Evolutionary conservation across 2,329 filamentous ascomycete species (phyloP).

Genomic region (Arthrobotrys entomopaga): DNA sequence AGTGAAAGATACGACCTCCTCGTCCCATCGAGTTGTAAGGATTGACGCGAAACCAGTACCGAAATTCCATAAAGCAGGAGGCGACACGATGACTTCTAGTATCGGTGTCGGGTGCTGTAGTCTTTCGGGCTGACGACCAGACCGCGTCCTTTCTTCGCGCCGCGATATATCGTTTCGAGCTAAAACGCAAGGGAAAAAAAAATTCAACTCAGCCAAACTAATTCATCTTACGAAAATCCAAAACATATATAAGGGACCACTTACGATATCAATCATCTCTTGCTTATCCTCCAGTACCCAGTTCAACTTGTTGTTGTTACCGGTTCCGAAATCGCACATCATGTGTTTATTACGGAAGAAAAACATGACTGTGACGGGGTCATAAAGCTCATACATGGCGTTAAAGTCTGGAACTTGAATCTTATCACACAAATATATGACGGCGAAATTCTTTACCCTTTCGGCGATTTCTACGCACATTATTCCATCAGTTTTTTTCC

Average conservation of each 20-base stretch:
- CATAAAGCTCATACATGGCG: conserved; percentile 85
- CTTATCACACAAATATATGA: conserved; percentile 93
- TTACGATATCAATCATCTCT: conserved; percentile 88
- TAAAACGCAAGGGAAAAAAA: too few relatives aligned
- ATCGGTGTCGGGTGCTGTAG: conserved; percentile 61
- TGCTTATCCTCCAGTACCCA: conserved; percentile 98
- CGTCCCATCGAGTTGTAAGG: too few relatives aligned
- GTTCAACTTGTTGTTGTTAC: conserved; percentile 98
- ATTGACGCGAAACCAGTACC: too few relatives aligned
- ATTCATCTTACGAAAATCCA: not conserved
- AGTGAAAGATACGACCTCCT: too few relatives aligned
- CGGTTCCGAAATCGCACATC: conserved; percentile 97
- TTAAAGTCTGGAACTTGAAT: conserved; percentile 93
- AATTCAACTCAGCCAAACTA: conserved; percentile 20
- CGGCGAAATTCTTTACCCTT: conserved; percentile 89
- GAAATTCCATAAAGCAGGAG: too few relatives aligned
- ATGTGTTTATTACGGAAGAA: conserved; percentile 99
- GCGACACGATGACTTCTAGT: conserved; percentile 39
- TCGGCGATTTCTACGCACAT: conserved; percentile 74
- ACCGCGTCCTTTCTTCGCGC: conserved; percentile 98
- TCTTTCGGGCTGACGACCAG: conserved; percentile 95
- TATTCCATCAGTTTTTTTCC: not conserved
- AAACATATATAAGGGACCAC: not conserved
- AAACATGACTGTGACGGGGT: conserved; percentile 95
- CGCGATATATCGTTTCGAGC: conserved; percentile 95